Evolutionary conservation across 2,329 filamentous ascomycete genomes (phyloP).

Genomic region (Botryosphaeria agaves): DNA sequence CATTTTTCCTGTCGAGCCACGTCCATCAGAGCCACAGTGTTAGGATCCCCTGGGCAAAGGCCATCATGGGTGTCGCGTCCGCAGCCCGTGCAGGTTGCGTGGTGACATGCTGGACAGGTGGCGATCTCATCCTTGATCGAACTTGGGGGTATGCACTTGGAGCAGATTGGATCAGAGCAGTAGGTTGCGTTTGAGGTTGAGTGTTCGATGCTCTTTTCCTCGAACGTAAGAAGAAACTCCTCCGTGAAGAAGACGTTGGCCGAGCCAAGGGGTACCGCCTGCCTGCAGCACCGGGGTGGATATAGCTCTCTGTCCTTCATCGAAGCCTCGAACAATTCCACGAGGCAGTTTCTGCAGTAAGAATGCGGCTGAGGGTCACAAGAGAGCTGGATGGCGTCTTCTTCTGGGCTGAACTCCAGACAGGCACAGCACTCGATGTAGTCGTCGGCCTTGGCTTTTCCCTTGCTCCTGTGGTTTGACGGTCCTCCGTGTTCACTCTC

Average conservation of each 20-base stretch:
- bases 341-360: conserved; percentile 35
- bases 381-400: too few species aligned
- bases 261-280: conserved; percentile 20
- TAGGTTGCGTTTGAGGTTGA: conserved; percentile 32
- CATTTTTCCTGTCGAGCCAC: conserved; percentile 28
- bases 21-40: conserved; percentile 20
- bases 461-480: too few species aligned
- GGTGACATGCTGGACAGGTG: conserved; percentile 24
- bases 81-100: conserved; percentile 33
- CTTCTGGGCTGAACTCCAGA: too few species aligned
- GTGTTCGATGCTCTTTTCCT: conserved; percentile 30
- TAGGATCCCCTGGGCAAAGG: conserved; percentile 30
- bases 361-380: too few species aligned
- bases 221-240: conserved; percentile 19
- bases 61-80: conserved; percentile 28
- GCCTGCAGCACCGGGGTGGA: conserved; percentile 35
- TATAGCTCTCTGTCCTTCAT: conserved; percentile 34
- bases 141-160: conserved; percentile 24
- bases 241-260: conserved; percentile 19
- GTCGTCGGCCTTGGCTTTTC: too few species aligned
- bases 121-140: conserved; percentile 18
- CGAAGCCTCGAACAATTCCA: conserved; percentile 24
- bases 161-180: conserved; percentile 28
- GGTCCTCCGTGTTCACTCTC: too few species aligned
- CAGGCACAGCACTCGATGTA: too few species aligned